Evolutionary conservation across 2,329 filamentous ascomycete genomes (phyloP).

Genomic region (Hawksworthiomyces lignivorus): DNA sequence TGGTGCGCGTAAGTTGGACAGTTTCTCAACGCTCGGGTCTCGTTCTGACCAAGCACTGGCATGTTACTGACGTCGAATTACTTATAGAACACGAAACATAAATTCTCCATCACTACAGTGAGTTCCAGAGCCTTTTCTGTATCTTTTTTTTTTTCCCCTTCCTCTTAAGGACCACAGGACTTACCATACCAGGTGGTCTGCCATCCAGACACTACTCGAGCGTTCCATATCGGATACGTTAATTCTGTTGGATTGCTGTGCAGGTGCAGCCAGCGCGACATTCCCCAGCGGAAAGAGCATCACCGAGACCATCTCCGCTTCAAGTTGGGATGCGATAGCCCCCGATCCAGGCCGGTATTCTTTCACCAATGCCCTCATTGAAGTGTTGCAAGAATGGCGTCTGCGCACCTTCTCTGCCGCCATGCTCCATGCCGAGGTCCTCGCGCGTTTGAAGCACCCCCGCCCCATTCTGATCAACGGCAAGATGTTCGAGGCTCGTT

Average conservation of each 20-base stretch:
- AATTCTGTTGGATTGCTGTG: conserved; percentile 53
- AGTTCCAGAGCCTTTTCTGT: too few species aligned
- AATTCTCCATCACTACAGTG: conserved; percentile 50
- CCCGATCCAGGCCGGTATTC: conserved; percentile 52
- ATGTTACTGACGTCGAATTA: not conserved
- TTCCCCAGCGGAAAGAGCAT: conserved; percentile 51
- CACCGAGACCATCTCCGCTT: conserved; percentile 55
- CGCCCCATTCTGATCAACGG: conserved; percentile 50
- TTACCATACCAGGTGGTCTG: conserved; percentile 53
- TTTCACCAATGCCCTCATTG: conserved; percentile 51
- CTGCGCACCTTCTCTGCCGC: conserved; percentile 48
- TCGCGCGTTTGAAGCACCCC: conserved; percentile 53
- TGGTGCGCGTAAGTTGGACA: conserved; percentile 45
- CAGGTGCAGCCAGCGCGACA: conserved; percentile 51
- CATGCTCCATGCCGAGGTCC: conserved; percentile 53
- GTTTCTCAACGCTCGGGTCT: not conserved
- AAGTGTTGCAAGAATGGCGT: conserved; percentile 51
- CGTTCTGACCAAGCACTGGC: not conserved
- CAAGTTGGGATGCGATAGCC: conserved; percentile 54
- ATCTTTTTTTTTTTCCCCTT: too few species aligned
- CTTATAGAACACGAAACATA: conserved; percentile 41
- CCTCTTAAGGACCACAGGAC: too few species aligned
- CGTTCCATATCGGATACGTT: conserved; percentile 49
- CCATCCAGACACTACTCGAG: conserved; percentile 52
- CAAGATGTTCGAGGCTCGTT: conserved; percentile 48